Percentiles rank a stretch among this genome's conserved stretches.
phyloP scores from a whole-genome alignment of 768 basidiomycete species.

The Clavulina sp. region DNA sequence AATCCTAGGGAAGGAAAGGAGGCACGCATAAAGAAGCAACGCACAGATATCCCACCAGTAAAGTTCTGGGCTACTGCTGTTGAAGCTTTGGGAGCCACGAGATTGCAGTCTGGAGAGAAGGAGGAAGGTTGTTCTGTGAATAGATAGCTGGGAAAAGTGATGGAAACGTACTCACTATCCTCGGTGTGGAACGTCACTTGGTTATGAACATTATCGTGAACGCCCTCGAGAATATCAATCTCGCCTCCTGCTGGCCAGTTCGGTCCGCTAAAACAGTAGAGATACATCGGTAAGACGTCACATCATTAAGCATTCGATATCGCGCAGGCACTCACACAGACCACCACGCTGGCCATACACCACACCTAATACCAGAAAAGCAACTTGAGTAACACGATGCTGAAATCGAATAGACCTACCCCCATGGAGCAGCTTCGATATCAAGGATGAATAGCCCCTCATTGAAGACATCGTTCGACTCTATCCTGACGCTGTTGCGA shows the following conservation, averaged over 20 bases:
- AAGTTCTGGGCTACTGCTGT: background rate
- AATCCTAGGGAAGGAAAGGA: too few species aligned
- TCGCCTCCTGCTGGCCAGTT: conserved; percentile 14
- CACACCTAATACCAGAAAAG: background rate
- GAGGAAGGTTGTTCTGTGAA: background rate
- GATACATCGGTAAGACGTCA: background rate
- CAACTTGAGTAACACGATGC: background rate
- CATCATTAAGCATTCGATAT: conserved; percentile 1
- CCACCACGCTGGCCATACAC: conserved; percentile 11
- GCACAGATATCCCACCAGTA: conserved; percentile 7
- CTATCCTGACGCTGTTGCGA: conserved; percentile 9
- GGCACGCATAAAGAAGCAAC: too few species aligned
- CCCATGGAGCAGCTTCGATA: conserved; percentile 9
- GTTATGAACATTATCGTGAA: conserved; percentile 25
- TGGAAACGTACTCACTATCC: background rate
- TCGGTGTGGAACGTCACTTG: conserved; percentile 27
- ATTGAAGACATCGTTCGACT: conserved; percentile 8
- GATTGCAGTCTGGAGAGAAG: conserved; percentile 7
- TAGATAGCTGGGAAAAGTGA: background rate
- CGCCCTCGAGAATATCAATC: conserved; percentile 29
- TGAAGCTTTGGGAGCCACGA: background rate
- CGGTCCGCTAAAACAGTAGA: background rate
- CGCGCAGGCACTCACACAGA: conserved; percentile 4
- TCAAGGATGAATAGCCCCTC: conserved; percentile 9
- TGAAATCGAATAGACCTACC: conserved; percentile 5